Conservation (phyloP, 768 basidiomycete genomes). For the Pisolithus orientalis region DNA sequence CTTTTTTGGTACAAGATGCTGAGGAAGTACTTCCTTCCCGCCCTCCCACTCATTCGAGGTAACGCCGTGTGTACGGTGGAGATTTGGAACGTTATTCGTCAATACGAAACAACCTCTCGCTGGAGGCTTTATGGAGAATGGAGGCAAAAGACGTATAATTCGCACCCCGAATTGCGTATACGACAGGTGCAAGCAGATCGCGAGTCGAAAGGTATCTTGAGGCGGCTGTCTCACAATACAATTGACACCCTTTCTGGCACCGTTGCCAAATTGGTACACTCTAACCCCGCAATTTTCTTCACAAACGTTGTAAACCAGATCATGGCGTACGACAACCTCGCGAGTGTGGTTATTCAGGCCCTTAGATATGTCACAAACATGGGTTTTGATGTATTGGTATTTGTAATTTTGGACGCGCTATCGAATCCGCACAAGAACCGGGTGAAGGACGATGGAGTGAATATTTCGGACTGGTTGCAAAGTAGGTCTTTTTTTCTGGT, state of each 20-base stretch:
- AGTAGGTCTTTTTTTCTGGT: conserved; percentile 48
- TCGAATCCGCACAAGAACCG: conserved; percentile 76
- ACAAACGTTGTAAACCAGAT: conserved; percentile 86
- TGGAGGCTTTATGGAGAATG: conserved; percentile 97
- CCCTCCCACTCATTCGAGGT: conserved; percentile 75
- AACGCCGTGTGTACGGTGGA: conserved; percentile 89
- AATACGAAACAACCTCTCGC: conserved; percentile 71
- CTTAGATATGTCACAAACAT: conserved; percentile 85
- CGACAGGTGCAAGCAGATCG: conserved; percentile 79
- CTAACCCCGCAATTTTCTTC: conserved; percentile 91
- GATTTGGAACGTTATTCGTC: conserved; percentile 83
- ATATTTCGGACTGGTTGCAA: conserved; percentile 86
- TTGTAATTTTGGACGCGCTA: conserved; percentile 79
- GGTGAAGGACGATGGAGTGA: conserved; percentile 89
- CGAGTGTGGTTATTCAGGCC: conserved; percentile 83
- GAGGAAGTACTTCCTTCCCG: conserved; percentile 78
- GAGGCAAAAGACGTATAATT: conserved; percentile 66
- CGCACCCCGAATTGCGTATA: conserved; percentile 73
- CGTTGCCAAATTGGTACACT: conserved; percentile 89
- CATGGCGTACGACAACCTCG: conserved; percentile 93
- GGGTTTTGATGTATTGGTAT: conserved; percentile 91
- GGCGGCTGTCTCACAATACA: conserved; percentile 79
- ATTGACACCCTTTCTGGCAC: conserved; percentile 80
- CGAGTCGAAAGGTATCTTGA: conserved; percentile 84
- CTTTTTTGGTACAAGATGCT: conserved; percentile 81